phyloP scores from a whole-genome alignment of 345 rosid species.

The Ailanthus altissimus region DNA sequence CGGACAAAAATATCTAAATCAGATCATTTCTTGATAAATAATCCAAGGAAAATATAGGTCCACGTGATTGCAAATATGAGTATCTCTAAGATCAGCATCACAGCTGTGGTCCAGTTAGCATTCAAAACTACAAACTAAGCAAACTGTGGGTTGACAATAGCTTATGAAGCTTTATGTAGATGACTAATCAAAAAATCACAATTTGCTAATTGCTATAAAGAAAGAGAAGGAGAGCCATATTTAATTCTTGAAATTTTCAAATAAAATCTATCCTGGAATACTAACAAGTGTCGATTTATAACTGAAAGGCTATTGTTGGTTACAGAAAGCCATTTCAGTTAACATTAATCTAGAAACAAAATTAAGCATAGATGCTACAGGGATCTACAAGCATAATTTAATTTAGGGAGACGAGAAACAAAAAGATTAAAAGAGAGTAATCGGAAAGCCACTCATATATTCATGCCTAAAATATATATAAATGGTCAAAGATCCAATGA shows the following conservation, averaged over 20 bases:
- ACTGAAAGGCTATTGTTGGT: background rate
- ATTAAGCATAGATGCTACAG: background rate
- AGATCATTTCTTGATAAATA: background rate
- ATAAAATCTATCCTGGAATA: background rate
- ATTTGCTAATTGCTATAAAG: background rate
- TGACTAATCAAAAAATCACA: slow-evolving; percentile 10
- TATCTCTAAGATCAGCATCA: background rate
- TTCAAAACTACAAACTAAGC: slow-evolving; percentile 3
- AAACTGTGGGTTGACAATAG: background rate
- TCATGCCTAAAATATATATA: background rate
- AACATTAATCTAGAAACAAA: background rate
- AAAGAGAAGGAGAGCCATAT: slow-evolving; percentile 4
- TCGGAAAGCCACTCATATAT: background rate
- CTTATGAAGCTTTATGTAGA: background rate
- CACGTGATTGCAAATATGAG: background rate
- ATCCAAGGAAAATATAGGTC: background rate
- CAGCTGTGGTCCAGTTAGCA: background rate
- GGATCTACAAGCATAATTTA: background rate
- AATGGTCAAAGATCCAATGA: background rate
- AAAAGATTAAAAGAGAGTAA: background rate
- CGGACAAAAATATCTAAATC: slow-evolving; percentile 19
- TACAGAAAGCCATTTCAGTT: background rate
- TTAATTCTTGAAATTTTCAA: background rate
- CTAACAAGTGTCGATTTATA: background rate
- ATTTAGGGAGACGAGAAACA: background rate